Conservation (phyloP, 1,284 basidiomycete species). For the Papiliotrema terrestris region DNA sequence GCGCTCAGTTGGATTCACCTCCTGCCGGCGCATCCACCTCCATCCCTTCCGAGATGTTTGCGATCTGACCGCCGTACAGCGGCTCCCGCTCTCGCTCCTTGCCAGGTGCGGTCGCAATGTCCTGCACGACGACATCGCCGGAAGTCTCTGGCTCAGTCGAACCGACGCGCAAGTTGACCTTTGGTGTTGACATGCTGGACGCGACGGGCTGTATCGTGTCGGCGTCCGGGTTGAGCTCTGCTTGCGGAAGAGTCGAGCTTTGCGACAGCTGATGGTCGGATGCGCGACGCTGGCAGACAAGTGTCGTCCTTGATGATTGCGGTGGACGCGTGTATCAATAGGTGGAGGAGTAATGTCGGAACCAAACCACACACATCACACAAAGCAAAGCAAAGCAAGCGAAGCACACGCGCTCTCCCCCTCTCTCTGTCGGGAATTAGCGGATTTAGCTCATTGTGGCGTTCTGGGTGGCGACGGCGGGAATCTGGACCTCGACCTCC, state of each 20-base stretch:
- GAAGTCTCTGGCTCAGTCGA: conserved; percentile 13
- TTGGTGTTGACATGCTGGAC: conserved; percentile 41
- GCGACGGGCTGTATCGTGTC: neutral
- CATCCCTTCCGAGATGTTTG: conserved; percentile 41
- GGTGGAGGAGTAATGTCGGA: neutral
- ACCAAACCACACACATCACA: neutral
- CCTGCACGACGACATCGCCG: conserved; percentile 35
- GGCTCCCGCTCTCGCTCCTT: conserved; percentile 50
- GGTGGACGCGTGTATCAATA: neutral
- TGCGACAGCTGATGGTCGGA: neutral
- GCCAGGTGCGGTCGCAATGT: conserved; percentile 43
- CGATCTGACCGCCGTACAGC: conserved; percentile 44
- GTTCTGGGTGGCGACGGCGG: neutral
- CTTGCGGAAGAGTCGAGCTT: neutral
- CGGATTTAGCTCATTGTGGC: neutral
- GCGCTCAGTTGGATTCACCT: conserved; percentile 16
- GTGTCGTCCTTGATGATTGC: neutral
- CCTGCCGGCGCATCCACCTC: conserved; percentile 22
- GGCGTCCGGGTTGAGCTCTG: neutral
- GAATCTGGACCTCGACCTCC: neutral
- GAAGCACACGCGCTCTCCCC: no score
- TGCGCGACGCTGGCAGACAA: no score
- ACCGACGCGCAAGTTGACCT: conserved; percentile 40
- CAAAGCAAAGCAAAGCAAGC: no score
- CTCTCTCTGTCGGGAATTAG: neutral